Evolutionary conservation across 108 stramenopile species (phyloP).

Genomic region (Hondaea fermentalgiana): DNA sequence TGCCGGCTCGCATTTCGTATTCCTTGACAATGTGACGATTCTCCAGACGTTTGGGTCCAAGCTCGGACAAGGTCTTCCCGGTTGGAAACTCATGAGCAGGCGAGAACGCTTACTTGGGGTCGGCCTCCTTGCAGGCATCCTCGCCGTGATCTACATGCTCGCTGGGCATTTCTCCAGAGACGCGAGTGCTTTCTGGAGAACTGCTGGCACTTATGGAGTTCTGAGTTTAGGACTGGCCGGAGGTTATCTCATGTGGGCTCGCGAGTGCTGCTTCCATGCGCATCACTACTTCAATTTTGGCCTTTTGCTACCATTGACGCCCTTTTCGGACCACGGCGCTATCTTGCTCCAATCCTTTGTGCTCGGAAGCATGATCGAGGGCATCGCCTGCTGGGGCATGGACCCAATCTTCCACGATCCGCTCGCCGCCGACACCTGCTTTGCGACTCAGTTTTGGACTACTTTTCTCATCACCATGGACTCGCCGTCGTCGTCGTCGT

Average conservation of each 20-base stretch:
- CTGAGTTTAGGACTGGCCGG: neutral
- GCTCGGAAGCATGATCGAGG: neutral
- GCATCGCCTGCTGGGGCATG: neutral
- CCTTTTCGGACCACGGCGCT: neutral
- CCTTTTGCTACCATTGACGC: neutral
- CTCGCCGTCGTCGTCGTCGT: too few relatives aligned
- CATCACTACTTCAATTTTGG: conserved; percentile 12
- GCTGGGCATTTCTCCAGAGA: neutral
- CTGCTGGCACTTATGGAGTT: neutral
- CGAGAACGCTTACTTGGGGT: neutral
- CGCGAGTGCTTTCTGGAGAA: neutral
- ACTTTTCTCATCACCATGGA: neutral
- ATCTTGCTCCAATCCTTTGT: neutral
- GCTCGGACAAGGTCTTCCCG: neutral
- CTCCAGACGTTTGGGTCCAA: conserved; percentile 14
- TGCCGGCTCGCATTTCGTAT: neutral
- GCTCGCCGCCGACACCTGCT: neutral
- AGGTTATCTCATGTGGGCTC: neutral
- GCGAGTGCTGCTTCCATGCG: neutral
- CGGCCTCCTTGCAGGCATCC: neutral
- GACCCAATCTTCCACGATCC: conserved; percentile 13
- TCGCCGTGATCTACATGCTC: neutral
- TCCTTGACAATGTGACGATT: neutral
- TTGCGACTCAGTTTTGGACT: neutral
- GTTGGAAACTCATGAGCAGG: neutral